Evolutionary conservation across 2,329 filamentous ascomycete genomes (phyloP).

Genomic region (Trichoderma cornu-damae): DNA sequence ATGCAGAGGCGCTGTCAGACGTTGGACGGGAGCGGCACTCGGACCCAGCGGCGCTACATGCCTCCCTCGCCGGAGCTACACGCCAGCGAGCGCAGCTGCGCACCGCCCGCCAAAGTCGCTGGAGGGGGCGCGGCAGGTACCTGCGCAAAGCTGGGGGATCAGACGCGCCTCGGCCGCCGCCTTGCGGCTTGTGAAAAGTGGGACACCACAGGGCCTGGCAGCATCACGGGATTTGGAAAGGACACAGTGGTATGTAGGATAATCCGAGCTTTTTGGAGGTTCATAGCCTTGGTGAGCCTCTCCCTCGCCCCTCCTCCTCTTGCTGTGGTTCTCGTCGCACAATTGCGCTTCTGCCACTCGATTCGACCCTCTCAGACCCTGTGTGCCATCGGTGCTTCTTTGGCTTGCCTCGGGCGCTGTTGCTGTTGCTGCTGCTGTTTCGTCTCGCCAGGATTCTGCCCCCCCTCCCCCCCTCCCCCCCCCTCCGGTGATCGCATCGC

Average conservation of each 20-base stretch:
- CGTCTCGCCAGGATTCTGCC: neutral
- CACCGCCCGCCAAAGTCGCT: neutral
- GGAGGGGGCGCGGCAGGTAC: slow-evolving; percentile 15
- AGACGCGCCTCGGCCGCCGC: slow-evolving; percentile 10
- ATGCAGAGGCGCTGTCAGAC: neutral
- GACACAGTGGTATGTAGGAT: slow-evolving; percentile 34
- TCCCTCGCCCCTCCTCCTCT: slow-evolving; percentile 6
- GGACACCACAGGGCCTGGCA: slow-evolving; percentile 25
- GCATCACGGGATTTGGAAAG: slow-evolving; percentile 37
- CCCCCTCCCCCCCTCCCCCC: neutral
- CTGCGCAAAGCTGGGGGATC: slow-evolving; percentile 6
- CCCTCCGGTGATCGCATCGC: neutral
- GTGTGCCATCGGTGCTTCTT: neutral
- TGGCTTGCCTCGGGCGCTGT: neutral
- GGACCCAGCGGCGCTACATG: neutral
- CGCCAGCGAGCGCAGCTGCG: neutral
- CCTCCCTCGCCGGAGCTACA: slow-evolving; percentile 9
- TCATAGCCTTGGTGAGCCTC: slow-evolving; percentile 22
- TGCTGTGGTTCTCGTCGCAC: slow-evolving; percentile 11
- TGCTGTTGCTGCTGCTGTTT: slow-evolving; percentile 1
- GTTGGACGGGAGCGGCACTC: neutral
- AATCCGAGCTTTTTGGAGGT: slow-evolving; percentile 29
- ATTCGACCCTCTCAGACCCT: slow-evolving; percentile 2
- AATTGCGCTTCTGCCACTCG: slow-evolving; percentile 6
- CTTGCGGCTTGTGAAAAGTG: slow-evolving; percentile 24